Conservation (phyloP, 306 rosid genomes). For the Luffa aegyptiaca region DNA sequence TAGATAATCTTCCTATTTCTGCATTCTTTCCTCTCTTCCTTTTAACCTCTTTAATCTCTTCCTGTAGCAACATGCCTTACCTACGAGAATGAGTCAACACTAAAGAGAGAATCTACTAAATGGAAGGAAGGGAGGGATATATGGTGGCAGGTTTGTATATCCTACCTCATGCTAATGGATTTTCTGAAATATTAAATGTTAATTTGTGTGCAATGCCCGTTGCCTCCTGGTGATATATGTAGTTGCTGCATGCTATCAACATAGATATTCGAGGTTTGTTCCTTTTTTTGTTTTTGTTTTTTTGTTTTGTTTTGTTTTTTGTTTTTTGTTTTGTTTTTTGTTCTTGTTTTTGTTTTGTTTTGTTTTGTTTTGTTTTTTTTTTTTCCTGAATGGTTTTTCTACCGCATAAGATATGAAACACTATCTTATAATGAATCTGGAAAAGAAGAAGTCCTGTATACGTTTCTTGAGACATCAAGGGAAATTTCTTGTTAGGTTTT, state of each 20-base stretch:
- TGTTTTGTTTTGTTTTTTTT: neutral
- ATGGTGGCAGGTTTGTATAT: conserved; percentile 95
- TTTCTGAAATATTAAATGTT: neutral
- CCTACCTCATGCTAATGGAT: neutral
- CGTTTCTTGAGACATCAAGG: neutral
- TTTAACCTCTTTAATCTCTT: conserved; percentile 14
- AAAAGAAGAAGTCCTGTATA: neutral
- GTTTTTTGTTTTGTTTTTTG: too few species aligned
- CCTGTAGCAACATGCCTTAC: conserved; percentile 57
- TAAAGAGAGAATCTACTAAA: conserved; percentile 60
- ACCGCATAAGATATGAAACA: neutral
- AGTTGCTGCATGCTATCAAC: neutral
- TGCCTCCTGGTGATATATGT: neutral
- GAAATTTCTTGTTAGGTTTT: neutral
- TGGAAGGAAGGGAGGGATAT: conserved; percentile 78
- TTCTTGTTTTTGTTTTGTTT: too few species aligned
- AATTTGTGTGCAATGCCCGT: neutral
- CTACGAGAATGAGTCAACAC: conserved; percentile 55
- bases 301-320: too few species aligned
- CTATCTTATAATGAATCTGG: neutral
- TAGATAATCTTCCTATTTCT: neutral
- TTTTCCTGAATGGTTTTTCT: neutral
- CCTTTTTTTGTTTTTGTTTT: too few species aligned
- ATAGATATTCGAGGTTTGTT: neutral
- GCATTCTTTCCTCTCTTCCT: conserved; percentile 7